phyloP scores from a whole-genome alignment of 108 stramenopile species.

The Skeletonema grethae region DNA sequence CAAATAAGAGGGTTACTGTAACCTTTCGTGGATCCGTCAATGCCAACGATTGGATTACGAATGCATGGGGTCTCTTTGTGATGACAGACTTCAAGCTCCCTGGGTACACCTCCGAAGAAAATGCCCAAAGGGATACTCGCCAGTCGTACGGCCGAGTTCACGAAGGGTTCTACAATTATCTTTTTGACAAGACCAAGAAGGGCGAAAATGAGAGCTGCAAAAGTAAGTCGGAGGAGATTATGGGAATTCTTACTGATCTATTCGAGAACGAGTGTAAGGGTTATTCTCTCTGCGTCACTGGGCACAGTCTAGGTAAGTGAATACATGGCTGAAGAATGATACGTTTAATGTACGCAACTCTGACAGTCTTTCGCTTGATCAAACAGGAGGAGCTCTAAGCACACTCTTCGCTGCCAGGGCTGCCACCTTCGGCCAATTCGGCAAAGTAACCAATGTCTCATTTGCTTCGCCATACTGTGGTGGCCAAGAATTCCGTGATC shows the following conservation, averaged over 20 bases:
- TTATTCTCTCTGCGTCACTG: neutral
- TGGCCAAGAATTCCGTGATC: neutral
- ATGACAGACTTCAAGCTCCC: neutral
- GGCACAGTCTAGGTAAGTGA: neutral
- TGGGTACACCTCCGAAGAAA: neutral
- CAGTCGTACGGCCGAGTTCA: neutral
- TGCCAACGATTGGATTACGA: neutral
- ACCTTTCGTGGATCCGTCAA: neutral
- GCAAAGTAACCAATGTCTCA: neutral
- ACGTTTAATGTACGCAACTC: neutral
- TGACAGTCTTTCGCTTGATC: neutral
- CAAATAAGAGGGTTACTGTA: neutral
- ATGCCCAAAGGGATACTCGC: neutral
- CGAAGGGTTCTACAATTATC: neutral
- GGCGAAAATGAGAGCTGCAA: neutral
- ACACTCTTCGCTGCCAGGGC: neutral
- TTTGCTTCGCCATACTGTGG: neutral
- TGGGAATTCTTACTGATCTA: neutral
- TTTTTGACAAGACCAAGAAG: neutral
- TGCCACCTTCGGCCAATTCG: neutral
- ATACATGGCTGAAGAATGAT: neutral
- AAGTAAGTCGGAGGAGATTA: neutral
- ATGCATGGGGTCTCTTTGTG: neutral
- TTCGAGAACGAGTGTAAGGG: neutral
- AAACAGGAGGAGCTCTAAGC: neutral